These are phyloP conservation scores for Globisporangium parvum DNA, from an alignment of 352 stramenopile genomes.

Conservation along the genomic window DNA sequence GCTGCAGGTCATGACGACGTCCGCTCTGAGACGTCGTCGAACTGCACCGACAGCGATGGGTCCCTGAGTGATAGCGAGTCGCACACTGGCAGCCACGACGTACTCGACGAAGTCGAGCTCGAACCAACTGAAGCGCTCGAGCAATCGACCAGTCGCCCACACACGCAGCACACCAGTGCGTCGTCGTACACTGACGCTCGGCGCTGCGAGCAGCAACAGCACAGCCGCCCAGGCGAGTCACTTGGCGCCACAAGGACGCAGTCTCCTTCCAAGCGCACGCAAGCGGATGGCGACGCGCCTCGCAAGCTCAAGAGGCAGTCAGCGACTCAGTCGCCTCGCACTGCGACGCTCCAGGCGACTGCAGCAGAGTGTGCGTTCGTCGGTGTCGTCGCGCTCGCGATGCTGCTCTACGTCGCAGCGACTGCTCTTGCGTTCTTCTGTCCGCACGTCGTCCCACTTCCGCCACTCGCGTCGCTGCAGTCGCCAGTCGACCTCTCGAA, in stretches of 20 bases:
- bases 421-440: conserved; percentile 38
- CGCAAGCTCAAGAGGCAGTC: background rate
- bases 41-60: no score
- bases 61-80: background rate
- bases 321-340: no score
- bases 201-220: background rate
- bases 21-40: no score
- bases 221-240: background rate
- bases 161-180: background rate
- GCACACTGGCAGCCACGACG: background rate
- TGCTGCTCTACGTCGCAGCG: conserved; percentile 35
- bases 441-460: conserved; percentile 30
- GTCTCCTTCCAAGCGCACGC: no score
- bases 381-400: conserved; percentile 15
- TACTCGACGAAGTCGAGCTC: background rate
- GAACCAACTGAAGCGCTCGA: background rate
- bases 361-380: conserved; percentile 21
- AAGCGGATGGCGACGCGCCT: background rate
- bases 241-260: no score
- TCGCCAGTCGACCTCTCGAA: conserved; percentile 41
- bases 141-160: background rate
- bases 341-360: background rate
- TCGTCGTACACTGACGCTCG: background rate
- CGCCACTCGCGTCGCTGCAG: conserved; percentile 26
- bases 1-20: no score